Conservation (phyloP, 2,329 filamentous ascomycete species). For the Diaporthe destruens region DNA sequence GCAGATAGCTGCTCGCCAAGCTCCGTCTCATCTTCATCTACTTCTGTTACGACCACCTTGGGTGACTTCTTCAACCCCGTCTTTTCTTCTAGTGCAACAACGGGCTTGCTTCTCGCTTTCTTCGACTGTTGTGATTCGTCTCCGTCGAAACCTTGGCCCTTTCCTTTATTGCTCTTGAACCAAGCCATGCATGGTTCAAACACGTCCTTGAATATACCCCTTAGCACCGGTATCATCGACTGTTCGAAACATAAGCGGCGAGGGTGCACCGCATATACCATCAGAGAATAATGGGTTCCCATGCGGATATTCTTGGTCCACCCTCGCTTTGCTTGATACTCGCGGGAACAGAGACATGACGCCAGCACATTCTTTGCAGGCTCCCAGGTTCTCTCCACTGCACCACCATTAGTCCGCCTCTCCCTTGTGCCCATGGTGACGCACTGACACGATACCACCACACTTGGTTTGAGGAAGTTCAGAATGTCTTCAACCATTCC, state of each 20-base stretch:
- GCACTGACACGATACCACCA: constrained; percentile 19
- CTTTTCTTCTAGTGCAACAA: background rate
- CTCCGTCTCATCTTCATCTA: background rate
- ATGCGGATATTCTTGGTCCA: background rate
- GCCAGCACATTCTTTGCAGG: background rate
- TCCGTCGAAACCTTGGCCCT: too few relatives aligned
- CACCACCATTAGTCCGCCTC: too few relatives aligned
- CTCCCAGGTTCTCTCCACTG: background rate
- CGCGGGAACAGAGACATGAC: background rate
- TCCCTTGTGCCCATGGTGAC: background rate
- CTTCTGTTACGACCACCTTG: background rate
- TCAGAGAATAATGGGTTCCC: background rate
- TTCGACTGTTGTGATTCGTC: background rate
- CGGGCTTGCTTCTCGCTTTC: background rate
- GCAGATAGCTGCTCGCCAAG: background rate
- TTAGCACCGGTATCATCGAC: background rate
- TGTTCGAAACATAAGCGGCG: background rate
- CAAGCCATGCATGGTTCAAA: constrained; percentile 9
- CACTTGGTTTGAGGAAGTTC: background rate
- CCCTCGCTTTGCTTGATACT: background rate
- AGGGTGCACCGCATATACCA: constrained; percentile 10
- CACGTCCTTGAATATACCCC: constrained; percentile 10
- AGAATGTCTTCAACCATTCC: background rate
- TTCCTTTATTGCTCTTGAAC: background rate
- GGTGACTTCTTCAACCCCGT: too few relatives aligned